Evolutionary conservation across 176 grass and related monocot species (phyloP).

Genomic region (Aegilops umbellulata): DNA sequence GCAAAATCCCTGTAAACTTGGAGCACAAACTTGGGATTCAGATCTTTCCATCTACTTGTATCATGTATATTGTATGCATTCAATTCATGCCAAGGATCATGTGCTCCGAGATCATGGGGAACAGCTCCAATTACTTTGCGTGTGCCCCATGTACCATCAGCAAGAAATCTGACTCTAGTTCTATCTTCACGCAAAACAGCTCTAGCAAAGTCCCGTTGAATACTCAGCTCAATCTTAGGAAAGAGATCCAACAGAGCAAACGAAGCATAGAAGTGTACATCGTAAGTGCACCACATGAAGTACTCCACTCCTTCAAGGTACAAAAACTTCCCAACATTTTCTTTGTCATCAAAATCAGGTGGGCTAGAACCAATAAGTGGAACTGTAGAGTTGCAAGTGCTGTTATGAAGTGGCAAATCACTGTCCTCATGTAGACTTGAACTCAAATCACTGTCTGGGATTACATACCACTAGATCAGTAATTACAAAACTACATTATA

Average conservation of each 20-base stretch:
- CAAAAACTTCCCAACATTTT: conserved; percentile 90
- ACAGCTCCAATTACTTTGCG: conserved; percentile 95
- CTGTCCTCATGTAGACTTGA: conserved; percentile 17
- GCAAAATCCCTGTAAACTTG: conserved; percentile 96
- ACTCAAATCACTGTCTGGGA: conserved; percentile 59
- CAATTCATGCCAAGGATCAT: conserved; percentile 96
- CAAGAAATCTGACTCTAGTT: conserved; percentile 85
- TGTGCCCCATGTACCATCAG: conserved; percentile 79
- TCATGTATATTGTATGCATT: conserved; percentile 99
- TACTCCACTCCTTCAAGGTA: conserved; percentile 97
- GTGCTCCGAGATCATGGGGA: conserved; percentile 92
- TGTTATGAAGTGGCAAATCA: conserved; percentile 28
- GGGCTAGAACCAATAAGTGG: conserved; percentile 26
- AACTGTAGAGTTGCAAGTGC: conserved; percentile 11
- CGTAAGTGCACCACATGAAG: conserved; percentile 97
- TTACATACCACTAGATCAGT: not conserved
- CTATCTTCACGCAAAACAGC: conserved; percentile 86
- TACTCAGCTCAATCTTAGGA: conserved; percentile 90
- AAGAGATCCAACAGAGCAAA: conserved; percentile 92
- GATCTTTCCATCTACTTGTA: conserved; percentile 98
- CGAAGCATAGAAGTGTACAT: conserved; percentile 97
- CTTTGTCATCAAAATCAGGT: conserved; percentile 40
- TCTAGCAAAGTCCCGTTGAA: conserved; percentile 91
- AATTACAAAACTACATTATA: not conserved
- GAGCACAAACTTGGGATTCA: conserved; percentile 92